Evolutionary conservation across 805 yeast genomes (phyloP).

Genomic region (Kazachstania psychrophila): DNA sequence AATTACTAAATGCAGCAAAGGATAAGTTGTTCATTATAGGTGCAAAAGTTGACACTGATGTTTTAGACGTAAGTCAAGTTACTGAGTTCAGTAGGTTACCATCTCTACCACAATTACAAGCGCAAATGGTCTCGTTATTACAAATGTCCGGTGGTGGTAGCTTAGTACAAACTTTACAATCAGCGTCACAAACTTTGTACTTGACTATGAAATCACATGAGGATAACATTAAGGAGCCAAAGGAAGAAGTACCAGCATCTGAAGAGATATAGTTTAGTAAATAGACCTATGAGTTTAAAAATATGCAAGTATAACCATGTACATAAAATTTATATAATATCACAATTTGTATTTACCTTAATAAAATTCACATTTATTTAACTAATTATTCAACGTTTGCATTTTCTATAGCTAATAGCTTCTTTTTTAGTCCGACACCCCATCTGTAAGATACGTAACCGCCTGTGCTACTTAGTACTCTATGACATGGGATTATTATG

Average conservation of each 20-base stretch:
- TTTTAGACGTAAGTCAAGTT: constrained; percentile 44
- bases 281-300: neutral
- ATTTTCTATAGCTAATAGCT: constrained; percentile 12
- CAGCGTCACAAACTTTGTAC: constrained; percentile 58
- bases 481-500: constrained; percentile 37
- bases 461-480: constrained; percentile 30
- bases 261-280: neutral
- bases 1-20: constrained; percentile 52
- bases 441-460: constrained; percentile 34
- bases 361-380: too few species aligned
- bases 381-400: too few species aligned
- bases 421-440: constrained; percentile 31
- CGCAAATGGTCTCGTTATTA: constrained; percentile 74
- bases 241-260: neutral
- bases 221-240: constrained; percentile 27
- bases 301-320: neutral
- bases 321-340: too few species aligned
- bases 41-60: constrained; percentile 59
- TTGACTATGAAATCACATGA: constrained; percentile 62
- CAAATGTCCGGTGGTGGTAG: constrained; percentile 87
- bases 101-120: constrained; percentile 57
- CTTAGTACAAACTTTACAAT: constrained; percentile 68
- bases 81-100: constrained; percentile 67
- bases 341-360: too few species aligned
- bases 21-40: constrained; percentile 79